Evolutionary conservation across 2,329 filamentous ascomycete species (phyloP), one percentile per base, ranked within the genome.

Genomic region (Lasiodiplodia theobromae): DNA sequence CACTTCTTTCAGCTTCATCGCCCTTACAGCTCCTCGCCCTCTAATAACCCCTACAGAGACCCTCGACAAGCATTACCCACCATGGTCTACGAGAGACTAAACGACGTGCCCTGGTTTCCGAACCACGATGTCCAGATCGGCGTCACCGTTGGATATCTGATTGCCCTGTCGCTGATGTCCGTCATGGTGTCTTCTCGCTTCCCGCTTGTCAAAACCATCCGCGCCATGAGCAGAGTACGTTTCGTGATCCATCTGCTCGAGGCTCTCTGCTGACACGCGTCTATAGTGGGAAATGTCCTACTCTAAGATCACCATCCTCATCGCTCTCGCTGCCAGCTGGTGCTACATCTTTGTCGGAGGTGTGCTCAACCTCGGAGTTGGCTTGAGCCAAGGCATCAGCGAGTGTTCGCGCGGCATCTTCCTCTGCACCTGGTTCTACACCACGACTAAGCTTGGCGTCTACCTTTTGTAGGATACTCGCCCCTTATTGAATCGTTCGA

Each of bases 351-450:
- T 62, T 18, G 57, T 62, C 5, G 57, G 57, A 10, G 57, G 57
- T 7, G 14, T 62, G 7, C 57, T 62, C 16, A 62, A 62, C 12
- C 57, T 62, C 12, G 57, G 57, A 1, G 57, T 62, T 10, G 57
- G 57, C 1, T 40, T 62, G 2, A 62, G 57, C 11, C 23, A 47
- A 40, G 49, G 25, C 40, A 14, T 62, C 14, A 47, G 38, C 18
- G 40, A 62, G 40, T 62, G 57, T 16, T 62, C 57, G 16, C 38
- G 23, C 16, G 57, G 57, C 8, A 7, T 62, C 11, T 62, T 62
- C 40, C n/a, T 62, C n/a, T 62, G 57, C 25, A 62, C 57, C 1
- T 62, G 57, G 57, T 62, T 62, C 57, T 62, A 62, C 40, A 62
- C 57, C 18, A 62, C 38, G 6, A 62, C 57, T 8, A 62, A 62